These are phyloP conservation scores for Sclerotinia minor DNA, from an alignment of 2,329 filamentous ascomycete species.

Conservation along the genomic window DNA sequence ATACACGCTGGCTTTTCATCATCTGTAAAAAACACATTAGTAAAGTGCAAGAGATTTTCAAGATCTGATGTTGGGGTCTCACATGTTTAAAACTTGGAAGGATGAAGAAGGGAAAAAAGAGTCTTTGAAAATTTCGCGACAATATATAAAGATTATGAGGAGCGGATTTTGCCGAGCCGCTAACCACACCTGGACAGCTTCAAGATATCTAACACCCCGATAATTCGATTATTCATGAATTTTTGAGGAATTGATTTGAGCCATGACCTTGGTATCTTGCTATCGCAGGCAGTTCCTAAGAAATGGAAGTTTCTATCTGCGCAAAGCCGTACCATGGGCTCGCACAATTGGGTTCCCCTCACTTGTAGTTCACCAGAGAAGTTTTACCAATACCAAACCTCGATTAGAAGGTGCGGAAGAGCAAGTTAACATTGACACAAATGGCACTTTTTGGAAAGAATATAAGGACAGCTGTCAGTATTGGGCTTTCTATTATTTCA, in stretches of 20 bases:
- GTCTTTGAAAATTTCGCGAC: constrained; percentile 41
- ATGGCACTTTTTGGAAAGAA: constrained; percentile 33
- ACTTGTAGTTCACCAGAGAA: constrained; percentile 18
- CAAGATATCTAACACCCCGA: not conserved
- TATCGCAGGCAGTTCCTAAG: constrained; percentile 19
- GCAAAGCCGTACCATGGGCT: constrained; percentile 10
- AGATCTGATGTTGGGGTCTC: constrained; percentile 49
- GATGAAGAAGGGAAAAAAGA: constrained; percentile 67
- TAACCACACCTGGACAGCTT: constrained; percentile 37
- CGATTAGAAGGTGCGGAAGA: not conserved
- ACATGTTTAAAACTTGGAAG: constrained; percentile 99
- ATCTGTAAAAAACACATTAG: constrained; percentile 61
- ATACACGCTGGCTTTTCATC: constrained; percentile 99
- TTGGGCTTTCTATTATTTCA: not conserved
- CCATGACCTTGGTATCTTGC: constrained; percentile 33
- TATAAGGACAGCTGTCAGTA: constrained; percentile 36
- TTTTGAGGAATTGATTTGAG: constrained; percentile 20
- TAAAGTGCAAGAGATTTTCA: constrained; percentile 21
- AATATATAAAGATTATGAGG: constrained; percentile 36
- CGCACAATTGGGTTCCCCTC: not conserved
- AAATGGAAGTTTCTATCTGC: not conserved
- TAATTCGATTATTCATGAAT: not conserved
- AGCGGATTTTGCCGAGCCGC: constrained; percentile 27
- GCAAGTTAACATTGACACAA: constrained; percentile 17
- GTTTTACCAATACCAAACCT: constrained; percentile 27